Evolutionary conservation across 2,329 filamentous ascomycete genomes (phyloP).

Genomic region (Chaetothyriales sp.): DNA sequence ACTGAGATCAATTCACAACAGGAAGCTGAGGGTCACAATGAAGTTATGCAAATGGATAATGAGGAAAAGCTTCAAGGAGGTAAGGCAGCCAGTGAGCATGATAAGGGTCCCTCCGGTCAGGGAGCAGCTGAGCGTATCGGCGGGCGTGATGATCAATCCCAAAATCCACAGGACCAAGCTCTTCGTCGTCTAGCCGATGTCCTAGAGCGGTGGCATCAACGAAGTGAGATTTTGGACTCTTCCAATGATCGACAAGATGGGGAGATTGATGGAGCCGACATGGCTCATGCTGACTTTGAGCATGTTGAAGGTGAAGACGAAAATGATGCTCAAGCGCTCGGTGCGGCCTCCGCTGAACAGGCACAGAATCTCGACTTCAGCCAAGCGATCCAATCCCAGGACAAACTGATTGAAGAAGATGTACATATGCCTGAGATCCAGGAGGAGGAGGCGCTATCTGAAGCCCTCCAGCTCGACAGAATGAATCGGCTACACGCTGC

Average conservation of each 20-base stretch:
- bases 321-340: slow-evolving; percentile 83
- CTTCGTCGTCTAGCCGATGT: slow-evolving; percentile 94
- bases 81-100: slow-evolving; percentile 11
- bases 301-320: slow-evolving; percentile 74
- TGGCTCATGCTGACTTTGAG: slow-evolving; percentile 74
- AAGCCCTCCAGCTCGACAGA: slow-evolving; percentile 25
- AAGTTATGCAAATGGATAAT: slow-evolving; percentile 11
- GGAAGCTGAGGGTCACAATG: slow-evolving; percentile 12
- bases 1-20: slow-evolving; percentile 26
- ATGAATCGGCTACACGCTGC: slow-evolving; percentile 19
- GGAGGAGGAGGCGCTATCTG: slow-evolving; percentile 18
- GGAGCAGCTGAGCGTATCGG: slow-evolving; percentile 13
- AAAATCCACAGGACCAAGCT: slow-evolving; percentile 31
- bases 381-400: slow-evolving; percentile 65
- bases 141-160: slow-evolving; percentile 10
- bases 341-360: slow-evolving; percentile 76
- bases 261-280: slow-evolving; percentile 50
- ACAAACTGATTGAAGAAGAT: slow-evolving; percentile 40
- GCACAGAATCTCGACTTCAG: slow-evolving; percentile 73
- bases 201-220: slow-evolving; percentile 84
- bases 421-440: slow-evolving; percentile 43
- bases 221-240: slow-evolving; percentile 62
- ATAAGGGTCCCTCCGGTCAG: slow-evolving; percentile 14
- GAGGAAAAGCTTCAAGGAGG: slow-evolving; percentile 13
- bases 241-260: slow-evolving; percentile 40